Percentiles rank a stretch among this genome's conserved stretches.
These are phyloP conservation scores for Penicillium rolfsii DNA, from an alignment of 2,329 filamentous ascomycete species.

Conservation along the genomic window DNA sequence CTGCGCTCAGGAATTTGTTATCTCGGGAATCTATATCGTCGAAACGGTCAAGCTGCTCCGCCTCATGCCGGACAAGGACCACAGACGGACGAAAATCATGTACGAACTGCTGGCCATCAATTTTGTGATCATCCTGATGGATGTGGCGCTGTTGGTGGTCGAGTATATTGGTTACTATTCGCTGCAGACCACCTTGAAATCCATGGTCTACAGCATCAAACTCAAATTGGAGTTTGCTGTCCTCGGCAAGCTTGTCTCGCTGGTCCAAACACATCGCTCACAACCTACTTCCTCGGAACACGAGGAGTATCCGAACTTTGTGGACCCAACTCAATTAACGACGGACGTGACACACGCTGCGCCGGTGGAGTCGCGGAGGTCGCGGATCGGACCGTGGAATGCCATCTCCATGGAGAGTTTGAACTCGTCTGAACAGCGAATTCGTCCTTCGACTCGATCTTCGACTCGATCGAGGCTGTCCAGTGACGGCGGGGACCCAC, in stretches of 20 bases:
- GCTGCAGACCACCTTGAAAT: conserved; percentile 51
- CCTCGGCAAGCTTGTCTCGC: conserved; percentile 47
- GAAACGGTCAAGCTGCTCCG: conserved; percentile 53
- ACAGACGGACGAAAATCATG: conserved; percentile 47
- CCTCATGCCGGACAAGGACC: conserved; percentile 39
- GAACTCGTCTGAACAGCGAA: conserved; percentile 29
- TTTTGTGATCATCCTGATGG: conserved; percentile 51
- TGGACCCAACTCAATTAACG: conserved; percentile 45
- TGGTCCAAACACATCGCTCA: conserved; percentile 40
- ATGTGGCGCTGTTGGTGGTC: conserved; percentile 48
- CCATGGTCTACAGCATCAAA: conserved; percentile 54
- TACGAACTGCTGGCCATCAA: conserved; percentile 55
- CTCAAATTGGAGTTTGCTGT: conserved; percentile 56
- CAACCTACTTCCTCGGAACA: conserved; percentile 37
- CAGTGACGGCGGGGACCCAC: conserved; percentile 8
- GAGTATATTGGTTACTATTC: conserved; percentile 50
- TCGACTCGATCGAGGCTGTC: conserved; percentile 24
- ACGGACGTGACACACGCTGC: conserved; percentile 45
- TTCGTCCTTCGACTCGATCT: conserved; percentile 24
- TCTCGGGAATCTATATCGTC: conserved; percentile 57
- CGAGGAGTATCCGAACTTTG: conserved; percentile 46
- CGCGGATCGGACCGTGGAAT: conserved; percentile 27
- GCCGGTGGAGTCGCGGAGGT: conserved; percentile 19
- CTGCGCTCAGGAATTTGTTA: conserved; percentile 49
- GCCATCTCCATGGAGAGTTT: conserved; percentile 37